These are phyloP conservation scores for Ceratocystis diversiconidia DNA, from an alignment of 2,329 filamentous ascomycete genomes.

Conservation along the genomic window DNA sequence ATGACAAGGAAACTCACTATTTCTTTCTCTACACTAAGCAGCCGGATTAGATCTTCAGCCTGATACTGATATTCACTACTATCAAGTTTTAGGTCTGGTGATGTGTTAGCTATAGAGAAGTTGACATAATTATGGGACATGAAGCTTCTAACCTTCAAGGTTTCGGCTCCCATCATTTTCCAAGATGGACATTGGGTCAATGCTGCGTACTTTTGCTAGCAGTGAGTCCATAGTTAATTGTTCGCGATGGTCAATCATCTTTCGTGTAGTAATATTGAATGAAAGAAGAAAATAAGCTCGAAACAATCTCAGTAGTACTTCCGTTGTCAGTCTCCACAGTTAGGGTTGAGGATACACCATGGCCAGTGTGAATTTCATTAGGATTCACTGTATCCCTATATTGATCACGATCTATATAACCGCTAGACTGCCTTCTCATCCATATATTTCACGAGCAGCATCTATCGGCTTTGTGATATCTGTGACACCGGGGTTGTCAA, in stretches of 20 bases:
- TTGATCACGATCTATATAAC: not conserved
- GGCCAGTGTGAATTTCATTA: not conserved
- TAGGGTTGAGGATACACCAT: not conserved
- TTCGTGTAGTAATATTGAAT: not conserved
- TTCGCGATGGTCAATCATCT: not conserved
- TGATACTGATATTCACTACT: not conserved
- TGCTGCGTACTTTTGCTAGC: not conserved
- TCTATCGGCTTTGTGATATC: slow-evolving; percentile 46
- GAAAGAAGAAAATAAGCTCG: not conserved
- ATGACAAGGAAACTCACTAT: not conserved
- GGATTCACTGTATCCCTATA: not conserved
- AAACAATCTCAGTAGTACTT: not conserved
- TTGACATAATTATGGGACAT: not conserved
- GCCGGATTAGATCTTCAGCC: not conserved
- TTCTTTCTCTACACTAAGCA: not conserved
- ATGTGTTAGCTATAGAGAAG: not conserved
- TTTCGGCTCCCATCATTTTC: not conserved
- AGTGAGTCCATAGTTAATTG: not conserved
- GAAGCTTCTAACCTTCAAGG: not conserved
- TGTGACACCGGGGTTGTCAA: slow-evolving; percentile 56
- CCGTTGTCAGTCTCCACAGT: not conserved
- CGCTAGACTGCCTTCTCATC: not conserved
- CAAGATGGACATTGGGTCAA: not conserved
- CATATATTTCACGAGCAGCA: slow-evolving; percentile 27
- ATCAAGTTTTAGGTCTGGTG: not conserved